Evolutionary conservation across 768 basidiomycete genomes (phyloP), one percentile per base, ranked within the genome.

Genomic region (Macrolepiota dolichaula): DNA sequence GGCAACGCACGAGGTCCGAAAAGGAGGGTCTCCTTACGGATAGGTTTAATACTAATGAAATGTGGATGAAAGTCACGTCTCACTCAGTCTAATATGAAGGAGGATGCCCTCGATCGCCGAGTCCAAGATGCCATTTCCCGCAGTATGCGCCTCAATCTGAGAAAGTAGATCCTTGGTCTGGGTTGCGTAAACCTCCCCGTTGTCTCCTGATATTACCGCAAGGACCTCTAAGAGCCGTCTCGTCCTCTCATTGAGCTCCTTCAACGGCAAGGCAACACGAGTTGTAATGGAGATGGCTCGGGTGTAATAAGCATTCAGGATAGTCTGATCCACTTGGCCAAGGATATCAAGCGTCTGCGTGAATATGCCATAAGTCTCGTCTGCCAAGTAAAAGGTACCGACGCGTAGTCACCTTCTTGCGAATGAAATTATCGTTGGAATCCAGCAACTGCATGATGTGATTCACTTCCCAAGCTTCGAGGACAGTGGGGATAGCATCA

Each of bases 401-500:
- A 15, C 6, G n/a, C n/a, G 15, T 52, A 15, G 77, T 59, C 65
- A 88, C 92, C 78, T 79, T 86, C 55, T 71, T 77, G 58, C 89
- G 79, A 42, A 91, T 81, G 29, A 78, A 66, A 9, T 69, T 63
- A 69, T 94, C 92, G 1, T 77, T 71, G 2, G 83, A 85, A 61
- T 86, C 81, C 27, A 94, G 73, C 15, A 89, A 72, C 61, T 79
- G 81, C 85, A 94, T 89, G 22, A 93, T 76, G 36, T 77, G 76
- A 54, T 87, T 87, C 40, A 94, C 91, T 55, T 93, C 91, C 80
- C 81, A 82, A 57, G 77, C 83, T n/a, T 90, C 86, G 50, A 93
- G 71, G 9, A 84, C 73, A 1, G 85, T 75, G 37, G 81, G 78
- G 19, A 80, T 71, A 4, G 79, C 77, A 3, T 78, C 70, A 6